These are phyloP conservation scores for Hemisphaericaspora xylanilytica DNA, from an alignment of 1,139 yeast species.

Conservation along the genomic window DNA sequence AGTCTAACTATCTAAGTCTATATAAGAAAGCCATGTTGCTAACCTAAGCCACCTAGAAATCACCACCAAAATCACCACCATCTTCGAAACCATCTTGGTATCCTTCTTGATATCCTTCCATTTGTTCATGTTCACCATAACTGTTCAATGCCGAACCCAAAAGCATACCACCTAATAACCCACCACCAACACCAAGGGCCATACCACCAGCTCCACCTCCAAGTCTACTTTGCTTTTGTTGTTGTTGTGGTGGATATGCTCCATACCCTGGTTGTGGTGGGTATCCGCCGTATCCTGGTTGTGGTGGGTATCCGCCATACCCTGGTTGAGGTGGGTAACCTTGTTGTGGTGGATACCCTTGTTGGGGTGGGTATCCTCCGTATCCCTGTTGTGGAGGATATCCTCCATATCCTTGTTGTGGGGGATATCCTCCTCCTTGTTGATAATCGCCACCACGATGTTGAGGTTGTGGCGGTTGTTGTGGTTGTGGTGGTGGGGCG, in stretches of 20 bases:
- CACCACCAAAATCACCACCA: conserved; percentile 28
- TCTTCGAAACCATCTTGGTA: conserved; percentile 29
- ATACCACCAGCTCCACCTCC: conserved; percentile 40
- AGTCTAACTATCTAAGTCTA: too few relatives aligned
- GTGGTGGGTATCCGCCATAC: conserved; percentile 16
- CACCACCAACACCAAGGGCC: conserved; percentile 79
- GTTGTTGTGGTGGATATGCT: conserved; percentile 19
- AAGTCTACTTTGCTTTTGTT: conserved; percentile 16
- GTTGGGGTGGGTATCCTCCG: conserved; percentile 17
- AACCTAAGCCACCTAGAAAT: too few relatives aligned
- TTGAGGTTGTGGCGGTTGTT: conserved; percentile 10
- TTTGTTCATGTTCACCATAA: conserved; percentile 24
- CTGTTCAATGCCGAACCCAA: conserved; percentile 43
- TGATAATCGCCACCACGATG: conserved; percentile 8
- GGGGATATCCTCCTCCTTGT: conserved; percentile 10
- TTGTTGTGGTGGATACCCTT: conserved; percentile 14
- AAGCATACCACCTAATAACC: conserved; percentile 72
- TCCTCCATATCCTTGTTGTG: conserved; percentile 19
- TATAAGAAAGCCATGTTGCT: too few relatives aligned
- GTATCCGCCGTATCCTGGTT: conserved; percentile 14
- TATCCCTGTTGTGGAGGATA: conserved; percentile 19
- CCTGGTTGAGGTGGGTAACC: conserved; percentile 19
- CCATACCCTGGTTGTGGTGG: conserved; percentile 16
- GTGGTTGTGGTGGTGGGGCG: too few relatives aligned
- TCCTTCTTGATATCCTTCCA: conserved; percentile 33